Base-by-base conservation (phyloP, 495 filamentous ascomycete species). In the Astrothelium subdiscretum region DNA sequence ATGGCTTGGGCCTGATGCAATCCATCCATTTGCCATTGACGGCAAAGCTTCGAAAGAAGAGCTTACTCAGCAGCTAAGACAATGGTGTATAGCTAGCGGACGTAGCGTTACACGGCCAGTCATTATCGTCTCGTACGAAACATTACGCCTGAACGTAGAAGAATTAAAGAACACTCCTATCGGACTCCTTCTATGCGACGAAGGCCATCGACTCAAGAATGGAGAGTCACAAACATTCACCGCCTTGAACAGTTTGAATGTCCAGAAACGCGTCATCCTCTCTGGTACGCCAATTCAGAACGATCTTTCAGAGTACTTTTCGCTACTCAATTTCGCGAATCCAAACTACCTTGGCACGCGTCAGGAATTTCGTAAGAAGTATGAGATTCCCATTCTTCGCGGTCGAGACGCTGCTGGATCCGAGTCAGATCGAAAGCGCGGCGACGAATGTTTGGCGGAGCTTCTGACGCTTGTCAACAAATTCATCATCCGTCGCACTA, bases 41-140 rank as follows among this genome's bases (percentile, higher is more conserved):
- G 94, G 94, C 13, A 99, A 97, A 74, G 91, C 90, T 15, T 86
- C 90, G 1, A 99, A 99, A 71, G 88, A 92, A 63, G 95, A 97
- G 64, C 79, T 99, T 43, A 92, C 81, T 0, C 76, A 84, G 59
- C 94, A 99, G 71, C 78, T 99, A 42, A 88, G 90, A 32, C 94
- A 99, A 74, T 99, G 94, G 94, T 87, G 88, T 3, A 89, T 96
- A 67, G 83, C 95, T 12, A 89, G 81, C 43, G 94, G 94, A 4
- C 87, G 94, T 43, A 80, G 91, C n/a, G 84, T 99, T 24, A 91
- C 91, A 24, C 81, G 94, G 32, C 94, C 95, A 3, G 90, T 97
- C n/a, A 86, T 99, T n/a, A 99, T 99, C 58, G 91, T 99, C 58
- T 97, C 94, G 1, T 99, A 99, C 70, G 94, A 99, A 70, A 97